Conservation (phyloP, 805 yeast species). For the Zygosaccharomyces lentus region DNA sequence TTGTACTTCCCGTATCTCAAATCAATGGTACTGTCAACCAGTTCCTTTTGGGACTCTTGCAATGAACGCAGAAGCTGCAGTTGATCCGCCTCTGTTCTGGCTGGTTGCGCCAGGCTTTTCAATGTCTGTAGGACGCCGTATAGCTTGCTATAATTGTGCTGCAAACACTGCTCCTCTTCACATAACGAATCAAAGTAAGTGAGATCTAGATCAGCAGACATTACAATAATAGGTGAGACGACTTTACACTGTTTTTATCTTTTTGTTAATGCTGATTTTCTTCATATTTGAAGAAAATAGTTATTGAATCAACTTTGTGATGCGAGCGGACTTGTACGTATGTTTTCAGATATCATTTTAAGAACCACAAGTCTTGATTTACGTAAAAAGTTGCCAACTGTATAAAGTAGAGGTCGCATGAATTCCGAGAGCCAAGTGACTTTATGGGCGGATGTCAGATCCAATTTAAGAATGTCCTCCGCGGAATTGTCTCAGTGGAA, state of each 20-base stretch:
- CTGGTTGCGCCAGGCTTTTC: conserved; percentile 14
- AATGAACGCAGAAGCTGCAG: conserved; percentile 14
- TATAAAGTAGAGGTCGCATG: background rate
- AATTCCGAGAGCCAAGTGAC: conserved; percentile 4
- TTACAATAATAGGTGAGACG: background rate
- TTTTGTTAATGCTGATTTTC: background rate
- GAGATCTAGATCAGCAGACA: conserved; percentile 8
- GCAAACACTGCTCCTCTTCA: conserved; percentile 25
- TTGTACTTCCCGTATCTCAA: conserved; percentile 23
- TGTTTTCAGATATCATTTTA: background rate
- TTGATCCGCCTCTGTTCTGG: conserved; percentile 16
- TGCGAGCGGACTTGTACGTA: conserved; percentile 1
- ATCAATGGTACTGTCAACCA: conserved; percentile 17
- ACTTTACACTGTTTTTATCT: background rate
- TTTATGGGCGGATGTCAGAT: conserved; percentile 17
- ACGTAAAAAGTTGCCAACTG: background rate
- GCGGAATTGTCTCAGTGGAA: conserved; percentile 50
- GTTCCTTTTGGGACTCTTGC: conserved; percentile 11
- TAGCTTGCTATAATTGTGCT: conserved; percentile 19
- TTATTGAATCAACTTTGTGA: conserved; percentile 1
- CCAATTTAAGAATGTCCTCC: conserved; percentile 40
- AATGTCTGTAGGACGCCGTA: conserved; percentile 14
- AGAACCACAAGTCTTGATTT: background rate
- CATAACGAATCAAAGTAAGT: conserved; percentile 26
- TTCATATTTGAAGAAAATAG: background rate